These are phyloP conservation scores for Thelonectria olida DNA, from an alignment of 2,329 filamentous ascomycete species.

Conservation along the genomic window DNA sequence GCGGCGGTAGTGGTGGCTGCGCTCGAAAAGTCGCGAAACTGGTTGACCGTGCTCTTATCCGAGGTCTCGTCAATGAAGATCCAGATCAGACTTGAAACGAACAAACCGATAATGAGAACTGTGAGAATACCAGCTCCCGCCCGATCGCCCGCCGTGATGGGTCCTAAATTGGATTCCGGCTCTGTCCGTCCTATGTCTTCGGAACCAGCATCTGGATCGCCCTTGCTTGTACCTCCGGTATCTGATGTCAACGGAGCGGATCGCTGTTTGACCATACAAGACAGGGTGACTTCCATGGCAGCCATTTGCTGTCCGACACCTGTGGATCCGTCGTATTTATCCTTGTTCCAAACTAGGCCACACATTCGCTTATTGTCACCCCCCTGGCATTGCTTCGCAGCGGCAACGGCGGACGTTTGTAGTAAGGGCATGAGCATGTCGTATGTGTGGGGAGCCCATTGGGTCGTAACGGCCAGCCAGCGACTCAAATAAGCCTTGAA, in stretches of 20 bases:
- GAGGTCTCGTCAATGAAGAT: slow-evolving; percentile 59
- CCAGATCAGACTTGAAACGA: slow-evolving; percentile 63
- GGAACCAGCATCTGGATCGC: slow-evolving; percentile 57
- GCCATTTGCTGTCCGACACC: slow-evolving; percentile 79
- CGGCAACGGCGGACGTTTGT: slow-evolving; percentile 64
- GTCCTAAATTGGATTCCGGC: slow-evolving; percentile 37
- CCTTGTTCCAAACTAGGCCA: slow-evolving; percentile 67
- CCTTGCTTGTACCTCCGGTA: slow-evolving; percentile 67
- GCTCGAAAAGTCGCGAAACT: slow-evolving; percentile 41
- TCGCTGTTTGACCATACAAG: slow-evolving; percentile 62
- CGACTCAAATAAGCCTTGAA: slow-evolving; percentile 72
- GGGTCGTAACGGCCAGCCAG: slow-evolving; percentile 69
- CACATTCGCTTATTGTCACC: slow-evolving; percentile 67
- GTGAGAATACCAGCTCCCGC: slow-evolving; percentile 76
- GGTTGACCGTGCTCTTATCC: slow-evolving; percentile 44
- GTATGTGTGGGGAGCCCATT: slow-evolving; percentile 70
- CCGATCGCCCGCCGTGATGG: slow-evolving; percentile 66
- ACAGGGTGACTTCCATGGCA: slow-evolving; percentile 71
- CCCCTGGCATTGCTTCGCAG: slow-evolving; percentile 65
- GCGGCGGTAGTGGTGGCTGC: slow-evolving; percentile 27
- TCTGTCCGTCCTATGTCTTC: slow-evolving; percentile 54
- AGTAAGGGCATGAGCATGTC: slow-evolving; percentile 63
- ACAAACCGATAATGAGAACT: slow-evolving; percentile 60
- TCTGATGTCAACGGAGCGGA: slow-evolving; percentile 55
- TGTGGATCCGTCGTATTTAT: slow-evolving; percentile 65